Evolutionary conservation across 1,284 basidiomycete genomes (phyloP).

Genomic region (Athelia psychrophila): DNA sequence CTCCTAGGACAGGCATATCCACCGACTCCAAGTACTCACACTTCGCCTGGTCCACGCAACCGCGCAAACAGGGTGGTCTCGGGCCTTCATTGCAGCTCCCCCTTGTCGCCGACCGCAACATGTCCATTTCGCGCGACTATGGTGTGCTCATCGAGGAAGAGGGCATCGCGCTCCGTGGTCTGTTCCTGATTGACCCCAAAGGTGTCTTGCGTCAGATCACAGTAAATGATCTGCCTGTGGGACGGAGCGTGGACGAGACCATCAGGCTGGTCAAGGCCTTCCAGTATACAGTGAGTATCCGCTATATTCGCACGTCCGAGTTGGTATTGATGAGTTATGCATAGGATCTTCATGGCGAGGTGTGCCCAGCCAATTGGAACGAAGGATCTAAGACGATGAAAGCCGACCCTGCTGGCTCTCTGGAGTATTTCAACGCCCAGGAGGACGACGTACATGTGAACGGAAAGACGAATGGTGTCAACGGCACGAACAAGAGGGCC

Average conservation of each 20-base stretch:
- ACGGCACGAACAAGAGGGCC: constrained; percentile 25
- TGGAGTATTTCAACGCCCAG: constrained; percentile 68
- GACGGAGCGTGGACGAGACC: constrained; percentile 89
- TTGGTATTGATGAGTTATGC: constrained; percentile 1
- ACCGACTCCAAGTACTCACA: constrained; percentile 90
- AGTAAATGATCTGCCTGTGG: constrained; percentile 88
- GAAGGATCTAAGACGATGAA: constrained; percentile 78
- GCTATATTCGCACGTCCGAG: constrained; percentile 1
- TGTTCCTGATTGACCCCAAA: constrained; percentile 90
- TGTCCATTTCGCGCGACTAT: constrained; percentile 74
- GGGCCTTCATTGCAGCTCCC: constrained; percentile 84
- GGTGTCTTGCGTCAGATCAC: constrained; percentile 75
- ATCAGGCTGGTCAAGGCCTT: constrained; percentile 87
- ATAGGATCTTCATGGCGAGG: constrained; percentile 84
- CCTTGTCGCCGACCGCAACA: constrained; percentile 69
- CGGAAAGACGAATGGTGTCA: constrained; percentile 21
- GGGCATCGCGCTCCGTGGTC: constrained; percentile 81
- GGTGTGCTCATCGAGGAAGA: constrained; percentile 84
- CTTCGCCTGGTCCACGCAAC: constrained; percentile 81
- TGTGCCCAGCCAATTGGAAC: constrained; percentile 88
- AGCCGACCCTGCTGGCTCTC: constrained; percentile 65
- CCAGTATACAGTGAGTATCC: constrained; percentile 71
- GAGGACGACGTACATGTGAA: constrained; percentile 15
- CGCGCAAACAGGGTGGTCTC: constrained; percentile 82
- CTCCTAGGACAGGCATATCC: constrained; percentile 64